Evolutionary conservation across 176 grass and related monocot species (phyloP), one percentile per base, ranked within the genome.

Genomic region (Dendrocalamus sinicus): DNA sequence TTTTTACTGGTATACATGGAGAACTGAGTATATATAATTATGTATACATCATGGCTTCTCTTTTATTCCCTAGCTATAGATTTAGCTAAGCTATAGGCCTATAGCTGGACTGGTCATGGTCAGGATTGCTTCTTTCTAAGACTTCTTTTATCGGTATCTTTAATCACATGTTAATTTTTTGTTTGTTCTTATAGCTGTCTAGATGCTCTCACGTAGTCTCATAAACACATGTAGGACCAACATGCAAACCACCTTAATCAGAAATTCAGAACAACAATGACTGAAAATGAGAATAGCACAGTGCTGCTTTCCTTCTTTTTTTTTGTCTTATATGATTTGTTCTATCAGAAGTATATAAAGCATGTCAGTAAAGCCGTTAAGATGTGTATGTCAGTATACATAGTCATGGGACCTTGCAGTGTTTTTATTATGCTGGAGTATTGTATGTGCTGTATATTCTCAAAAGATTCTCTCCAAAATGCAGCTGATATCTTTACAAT

Each of bases 241-340:
- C 32, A 83, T 37, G 2, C 68, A 89, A 73, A 40, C 9, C 4
- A 60, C 39, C 16, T 32, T 77, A 7, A 84, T 40, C 6, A 54
- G 6, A 67, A 88, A 67, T 17, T 55, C 17, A 62, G 17, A 65
- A 84, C 5, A 65, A 53, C 62, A 77, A 23, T 79, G 45, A 46
- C 35, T 71, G 51, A n/a, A 72, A 69, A 79, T 55, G 53, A 41
- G 10, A 71, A 81, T 81, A 39, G 8, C 35, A 13, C 1, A 52
- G 41, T 63, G 13, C 3, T 48, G 37, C 10, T 78, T 75, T n/a
- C 5, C 11, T 28, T 51, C 46, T 81, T 44, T n/a, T 28, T 28
- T 51, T 72, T 69, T 44, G 73, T 80, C 19, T 15, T 88, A 19
- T 32, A 74, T 57, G 57, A 52, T 81, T 22, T 41, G 46, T 81